Base-by-base conservation (phyloP, 2,329 filamentous ascomycete genomes). In the Clarireedia monteithiana region DNA sequence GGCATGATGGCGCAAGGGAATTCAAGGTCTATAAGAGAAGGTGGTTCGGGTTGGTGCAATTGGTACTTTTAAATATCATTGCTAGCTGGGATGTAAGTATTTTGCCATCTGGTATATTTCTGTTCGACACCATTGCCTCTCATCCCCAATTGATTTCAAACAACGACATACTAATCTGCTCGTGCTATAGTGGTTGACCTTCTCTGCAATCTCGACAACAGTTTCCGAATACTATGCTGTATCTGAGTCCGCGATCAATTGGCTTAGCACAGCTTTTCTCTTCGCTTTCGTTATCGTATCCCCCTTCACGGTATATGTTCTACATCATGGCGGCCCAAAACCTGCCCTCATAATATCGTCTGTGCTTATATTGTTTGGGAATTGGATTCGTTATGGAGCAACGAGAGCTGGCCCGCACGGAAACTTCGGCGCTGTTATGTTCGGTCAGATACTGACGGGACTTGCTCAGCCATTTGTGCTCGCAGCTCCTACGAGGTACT, bases 381-480 rank as follows among this genome's bases (percentile, higher is more conserved):
- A 95, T 73, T 96, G 94, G 91, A 80, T 97, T 63, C 86, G 91
- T 53, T 95, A 89, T 74, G 89, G 81, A 2, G 89, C 89, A 55
- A 84, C 75, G 58, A 76, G 66, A 58, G 75, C 73, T 45, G 72
- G 71, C 64, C 73, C 53, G 24, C 62, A 81, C 24, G 88, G 87
- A 50, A 78, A 76, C 62, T 95, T 88, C 67, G 84, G 84, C 44
- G 78, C 88, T 46, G 85, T 90, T 59, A 89, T 97, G 86, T 85
- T 95, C 63, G 92, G 92, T 4, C 92, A 97, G 74, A 86, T 97
- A 68, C 70, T 99, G 58, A 90, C 88, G 52, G 94, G 92, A 0
- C 78, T 96, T 40, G 85, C 90, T 0, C 94, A 99, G 69, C 91
- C 94, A 0, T 97, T 97, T 70, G 89, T 95, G 12, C 81, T 97